Evolutionary conservation across 2,329 filamentous ascomycete genomes (phyloP).

Genomic region (Metarhizium sp.): DNA sequence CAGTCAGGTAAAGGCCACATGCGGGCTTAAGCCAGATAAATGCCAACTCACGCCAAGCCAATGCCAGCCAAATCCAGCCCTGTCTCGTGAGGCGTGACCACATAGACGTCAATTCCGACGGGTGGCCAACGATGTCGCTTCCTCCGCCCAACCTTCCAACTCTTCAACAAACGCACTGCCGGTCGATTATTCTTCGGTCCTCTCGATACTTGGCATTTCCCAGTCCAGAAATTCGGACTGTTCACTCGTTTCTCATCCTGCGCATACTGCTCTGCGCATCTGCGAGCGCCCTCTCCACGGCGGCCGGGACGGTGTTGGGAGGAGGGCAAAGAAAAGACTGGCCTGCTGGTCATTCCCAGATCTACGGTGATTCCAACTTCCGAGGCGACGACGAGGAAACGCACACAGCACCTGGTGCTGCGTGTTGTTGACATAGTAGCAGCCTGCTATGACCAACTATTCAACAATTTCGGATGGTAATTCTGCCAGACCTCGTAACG

Average conservation of each 20-base stretch:
- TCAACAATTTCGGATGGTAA: constrained; percentile 41
- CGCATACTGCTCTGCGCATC: not conserved
- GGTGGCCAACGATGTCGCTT: not conserved
- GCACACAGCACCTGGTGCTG: constrained; percentile 4
- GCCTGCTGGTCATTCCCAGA: not conserved
- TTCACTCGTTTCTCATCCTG: not conserved
- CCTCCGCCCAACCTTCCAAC: not conserved
- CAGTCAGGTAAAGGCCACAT: no score
- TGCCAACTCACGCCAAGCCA: not conserved
- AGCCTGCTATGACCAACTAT: constrained; percentile 44
- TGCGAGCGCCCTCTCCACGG: not conserved
- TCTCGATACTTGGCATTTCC: not conserved
- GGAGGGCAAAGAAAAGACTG: not conserved
- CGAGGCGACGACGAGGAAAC: not conserved
- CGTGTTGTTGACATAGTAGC: not conserved
- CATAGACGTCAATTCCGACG: not conserved
- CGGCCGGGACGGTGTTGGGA: not conserved
- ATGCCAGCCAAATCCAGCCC: not conserved
- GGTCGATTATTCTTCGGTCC: not conserved
- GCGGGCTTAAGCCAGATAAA: no score
- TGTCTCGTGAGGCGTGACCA: not conserved
- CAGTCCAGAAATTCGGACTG: not conserved
- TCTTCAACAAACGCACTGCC: not conserved
- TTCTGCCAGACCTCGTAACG: constrained; percentile 28
- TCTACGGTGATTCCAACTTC: not conserved